Base-by-base conservation (phyloP, 768 basidiomycete genomes). In the Rhizopogon salebrosus region DNA sequence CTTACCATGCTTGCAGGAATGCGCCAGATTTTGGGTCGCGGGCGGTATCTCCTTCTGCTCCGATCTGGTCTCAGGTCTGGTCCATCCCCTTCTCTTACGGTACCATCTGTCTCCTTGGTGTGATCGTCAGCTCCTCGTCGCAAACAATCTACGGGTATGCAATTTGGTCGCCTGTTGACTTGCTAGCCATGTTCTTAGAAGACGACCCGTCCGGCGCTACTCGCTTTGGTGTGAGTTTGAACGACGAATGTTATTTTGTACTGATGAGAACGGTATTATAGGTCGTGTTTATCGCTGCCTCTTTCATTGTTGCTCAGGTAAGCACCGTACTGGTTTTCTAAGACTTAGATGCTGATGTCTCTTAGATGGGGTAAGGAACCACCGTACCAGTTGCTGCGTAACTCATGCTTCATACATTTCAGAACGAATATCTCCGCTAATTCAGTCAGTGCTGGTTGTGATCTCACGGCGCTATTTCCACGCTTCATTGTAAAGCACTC, bases 391-490 rank as follows among this genome's bases (percentile, higher is more conserved):
- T 54, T 43, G 56, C 60, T 57, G 54, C 9, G 10, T 57, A 65
- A 38, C 60, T 54, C 49, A 41, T 18, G 38, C 14, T 37, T 45
- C 45, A 4, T 9, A 22, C 31, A 10, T 34, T 46, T 16, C 31
- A 46, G 45, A 16, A 86, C 84, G 20, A 88, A 87, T 67, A 84
- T 87, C 55, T 84, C 85, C 4, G 87, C 86, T 35, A 89, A 89
- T 69, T 82, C 84, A 3, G 78, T 90, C 63, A 84, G 80, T 41
- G 86, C 87, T 3, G 87, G 88, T 10, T 87, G 85, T 64, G 88
- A 90, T 65, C 68, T 90, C 54, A 89, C 86, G 1, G 80, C 87
- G 3, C 75, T 89, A 22, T 73, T 82, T 56, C 89, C 87, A 35
- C 81, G 83, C 22, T 89, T 80, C 69, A 80, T 90, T 57, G 80